Conservation (phyloP, 305 asterid species). For the Fraxinus xanthoxyloides region DNA sequence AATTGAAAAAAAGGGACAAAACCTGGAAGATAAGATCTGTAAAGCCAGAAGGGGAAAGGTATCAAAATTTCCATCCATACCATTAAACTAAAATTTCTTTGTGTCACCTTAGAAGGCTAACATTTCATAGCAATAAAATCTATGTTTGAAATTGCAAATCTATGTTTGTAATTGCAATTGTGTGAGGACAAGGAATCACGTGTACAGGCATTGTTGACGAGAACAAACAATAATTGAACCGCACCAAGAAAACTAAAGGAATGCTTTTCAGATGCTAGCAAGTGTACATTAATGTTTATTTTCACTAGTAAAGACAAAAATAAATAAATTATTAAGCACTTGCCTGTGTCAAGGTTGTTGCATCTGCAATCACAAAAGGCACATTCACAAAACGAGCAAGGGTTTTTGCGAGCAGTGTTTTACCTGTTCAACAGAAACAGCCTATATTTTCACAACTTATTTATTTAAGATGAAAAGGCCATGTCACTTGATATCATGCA, state of each 20-base stretch:
- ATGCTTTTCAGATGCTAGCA: constrained; percentile 5
- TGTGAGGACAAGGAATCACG: background rate
- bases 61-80: background rate
- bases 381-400: constrained; percentile 98
- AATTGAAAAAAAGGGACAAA: constrained; percentile 4
- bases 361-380: constrained; percentile 94
- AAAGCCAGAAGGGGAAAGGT: background rate
- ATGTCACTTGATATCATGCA: constrained; percentile 22
- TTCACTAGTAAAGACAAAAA: background rate
- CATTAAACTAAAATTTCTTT: background rate
- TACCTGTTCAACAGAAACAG: constrained; percentile 56
- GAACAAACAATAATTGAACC: background rate
- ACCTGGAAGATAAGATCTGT: constrained; percentile 1
- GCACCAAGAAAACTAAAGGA: background rate
- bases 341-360: constrained; percentile 92
- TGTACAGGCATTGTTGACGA: background rate
- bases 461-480: constrained; percentile 24
- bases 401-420: constrained; percentile 91
- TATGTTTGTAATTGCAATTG: background rate
- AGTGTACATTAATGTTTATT: background rate
- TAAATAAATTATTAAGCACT: constrained; percentile 17
- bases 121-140: background rate
- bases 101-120: background rate
- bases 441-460: constrained; percentile 20
- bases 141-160: background rate